Base-by-base conservation (phyloP, 768 basidiomycete genomes). In the Boletus rex-veris region DNA sequence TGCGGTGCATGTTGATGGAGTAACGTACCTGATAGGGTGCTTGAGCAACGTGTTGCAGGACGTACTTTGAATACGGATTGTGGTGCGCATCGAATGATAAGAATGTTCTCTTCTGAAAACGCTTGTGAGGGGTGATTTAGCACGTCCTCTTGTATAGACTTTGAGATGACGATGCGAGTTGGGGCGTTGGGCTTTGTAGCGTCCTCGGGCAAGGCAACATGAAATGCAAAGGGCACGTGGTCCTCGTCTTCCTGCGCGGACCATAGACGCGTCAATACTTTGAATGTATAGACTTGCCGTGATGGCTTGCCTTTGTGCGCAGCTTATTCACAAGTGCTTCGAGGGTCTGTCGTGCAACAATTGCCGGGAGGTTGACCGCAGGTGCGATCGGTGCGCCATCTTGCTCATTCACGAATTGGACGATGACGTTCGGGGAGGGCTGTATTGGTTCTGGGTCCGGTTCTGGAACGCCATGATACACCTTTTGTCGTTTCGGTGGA, bases 51-150 rank as follows among this genome's bases (percentile, higher is more conserved):
- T 30, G 93, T 94, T 11, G 97, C 93, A 21, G 92, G 92, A 59
- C 95, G 79, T 26, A 99, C 95, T 54, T 86, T 84, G 73, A 97
- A 99, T 5, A 98, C 89, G 42, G 94, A 92, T 70, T 99, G 95
- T 9, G 96, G 96, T 26, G 95, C 86, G 70, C 96, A 98, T 61
- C 87, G 83, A 24, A 98, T 80, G 47, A 90, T 78, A 52, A 98
- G 84, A 10, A 94, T 80, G 64, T 92, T 93, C 79, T 99, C 96
- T 9, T 83, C 77, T 0, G 90, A 86, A 59, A 92, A 90, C 0
- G 80, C 76, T 24, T 82, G 77, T 2, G 88, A 86, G 0, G 86
- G 78, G 64, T 87, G 88, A 7, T 77, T 73, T 9, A 98, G 76
- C 9, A 97, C 80, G 64, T 98, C 93, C 3, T 79, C 74, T 61